These are phyloP conservation scores for Phaeosphaeria sp. DNA, from an alignment of 2,329 filamentous ascomycete species.

Conservation along the genomic window DNA sequence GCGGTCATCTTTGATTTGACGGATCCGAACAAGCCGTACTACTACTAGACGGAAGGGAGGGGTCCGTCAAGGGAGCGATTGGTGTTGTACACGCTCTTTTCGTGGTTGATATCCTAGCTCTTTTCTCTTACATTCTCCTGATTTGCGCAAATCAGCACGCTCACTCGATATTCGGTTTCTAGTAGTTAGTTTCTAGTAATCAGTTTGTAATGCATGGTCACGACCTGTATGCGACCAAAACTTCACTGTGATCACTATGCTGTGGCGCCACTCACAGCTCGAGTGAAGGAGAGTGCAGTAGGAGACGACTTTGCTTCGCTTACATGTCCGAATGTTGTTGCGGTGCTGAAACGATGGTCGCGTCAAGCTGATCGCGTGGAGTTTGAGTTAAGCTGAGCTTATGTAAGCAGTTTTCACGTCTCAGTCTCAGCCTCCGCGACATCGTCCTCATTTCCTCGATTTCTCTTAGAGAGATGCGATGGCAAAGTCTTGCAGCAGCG, in stretches of 20 bases:
- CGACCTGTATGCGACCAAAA: not conserved
- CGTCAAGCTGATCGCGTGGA: not conserved
- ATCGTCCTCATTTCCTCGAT: not conserved
- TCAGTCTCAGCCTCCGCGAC: not conserved
- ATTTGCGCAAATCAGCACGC: constrained; percentile 19
- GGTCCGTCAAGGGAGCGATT: not conserved
- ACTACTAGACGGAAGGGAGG: constrained; percentile 9
- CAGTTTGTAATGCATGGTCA: not conserved
- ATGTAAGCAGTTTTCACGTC: not conserved
- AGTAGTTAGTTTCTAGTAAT: not conserved
- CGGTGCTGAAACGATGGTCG: not conserved
- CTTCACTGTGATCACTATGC: too few relatives aligned
- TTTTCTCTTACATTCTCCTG: not conserved
- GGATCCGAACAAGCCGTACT: constrained; percentile 45
- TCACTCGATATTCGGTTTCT: not conserved
- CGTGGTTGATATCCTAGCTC: not conserved
- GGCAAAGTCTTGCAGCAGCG: not conserved
- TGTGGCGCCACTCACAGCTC: not conserved
- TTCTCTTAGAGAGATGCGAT: too few relatives aligned
- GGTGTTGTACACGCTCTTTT: not conserved
- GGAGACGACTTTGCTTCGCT: not conserved
- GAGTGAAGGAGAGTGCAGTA: not conserved
- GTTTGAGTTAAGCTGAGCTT: not conserved
- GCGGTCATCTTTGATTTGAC: constrained; percentile 64
- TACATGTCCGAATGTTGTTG: not conserved